Evolutionary conservation across 78 protist genomes (phyloP).

Genomic region (Dictyostelium capitatum): DNA sequence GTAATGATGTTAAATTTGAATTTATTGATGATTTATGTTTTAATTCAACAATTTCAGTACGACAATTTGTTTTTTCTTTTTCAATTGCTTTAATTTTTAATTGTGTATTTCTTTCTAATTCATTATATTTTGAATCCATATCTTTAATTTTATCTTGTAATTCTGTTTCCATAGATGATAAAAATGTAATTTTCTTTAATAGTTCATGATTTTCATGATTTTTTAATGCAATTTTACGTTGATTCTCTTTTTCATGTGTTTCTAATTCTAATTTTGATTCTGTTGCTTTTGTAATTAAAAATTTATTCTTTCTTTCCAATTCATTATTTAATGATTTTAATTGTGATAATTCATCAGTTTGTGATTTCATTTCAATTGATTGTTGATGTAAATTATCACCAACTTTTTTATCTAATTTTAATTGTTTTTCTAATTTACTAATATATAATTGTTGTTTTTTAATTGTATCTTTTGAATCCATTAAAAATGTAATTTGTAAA

Average conservation of each 20-base stretch:
- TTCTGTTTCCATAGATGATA: not conserved
- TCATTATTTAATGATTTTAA: slow-evolving; percentile 24
- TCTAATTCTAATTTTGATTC: slow-evolving; percentile 37
- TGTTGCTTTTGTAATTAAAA: not conserved
- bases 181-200: slow-evolving; percentile 6
- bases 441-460: not conserved
- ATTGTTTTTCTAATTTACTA: not conserved
- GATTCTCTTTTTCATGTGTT: not conserved
- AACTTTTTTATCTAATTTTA: not conserved
- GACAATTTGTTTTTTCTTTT: slow-evolving; percentile 34
- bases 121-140: not conserved
- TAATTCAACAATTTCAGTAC: slow-evolving; percentile 38
- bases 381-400: not conserved
- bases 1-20: not conserved
- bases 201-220: slow-evolving; percentile 39
- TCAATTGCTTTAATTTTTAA: slow-evolving; percentile 57
- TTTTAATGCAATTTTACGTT: slow-evolving; percentile 18
- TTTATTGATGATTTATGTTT: slow-evolving; percentile 13
- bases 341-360: not conserved
- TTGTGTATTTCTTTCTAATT: slow-evolving; percentile 44
- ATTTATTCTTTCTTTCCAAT: slow-evolving; percentile 19
- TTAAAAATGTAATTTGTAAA: slow-evolving; percentile 5
- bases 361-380: not conserved
- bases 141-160: slow-evolving; percentile 29
- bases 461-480: not conserved